Base-by-base conservation (phyloP, 106 monocot species). In the Chionographis japonica region DNA sequence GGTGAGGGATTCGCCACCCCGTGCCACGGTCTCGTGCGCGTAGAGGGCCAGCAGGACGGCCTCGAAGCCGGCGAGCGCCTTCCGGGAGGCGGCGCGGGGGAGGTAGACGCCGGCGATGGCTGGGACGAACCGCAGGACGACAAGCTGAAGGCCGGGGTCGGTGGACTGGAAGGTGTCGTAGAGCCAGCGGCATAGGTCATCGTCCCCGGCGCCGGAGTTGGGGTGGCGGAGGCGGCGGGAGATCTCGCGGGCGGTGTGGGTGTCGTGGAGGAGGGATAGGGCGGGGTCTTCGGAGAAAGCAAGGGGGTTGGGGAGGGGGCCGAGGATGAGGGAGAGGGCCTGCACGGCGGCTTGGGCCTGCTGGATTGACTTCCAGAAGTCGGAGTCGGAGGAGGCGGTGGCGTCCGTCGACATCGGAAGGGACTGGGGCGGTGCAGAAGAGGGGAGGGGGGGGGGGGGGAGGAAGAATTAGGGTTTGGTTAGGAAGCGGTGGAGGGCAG, bases 1-100 rank as follows among this genome's bases (percentile, higher is more conserved):
- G 8, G 74, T 72, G 8, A 53, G 14, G 2, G 84, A 75, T 10
- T 89, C 65, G 49, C 68, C 74, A 16, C 69, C 74, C 2, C 93
- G 69, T 4, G 58, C 58, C 18, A 68, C 67, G 36, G 88, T 86
- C 57, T 88, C 83, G 49, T 83, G 78, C 4, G 93, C 78, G 61
- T 93, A 89, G 54, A 93, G 72, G 6, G 93, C 78, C 2, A 92
- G 80, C 3, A 89, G 76, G 15, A 93, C 79, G 16, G 93, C 93
- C 62, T 93, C 86, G 71, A 89, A 89, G 14, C 86, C 89, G 4
- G 89, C 83, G 46, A 86, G 83, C 12, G 85, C 81, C 35, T 74
- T 62, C 16, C 68, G 58, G 16, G 79, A 61, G 16, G 73, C 41
- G 59, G 83, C 59, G 40, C 86, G 83, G 16, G 75, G 66, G 50